Evolutionary conservation across 352 stramenopile species (phyloP), one percentile per base, ranked within the genome.

Genomic region (Globisporangium alternatum): DNA sequence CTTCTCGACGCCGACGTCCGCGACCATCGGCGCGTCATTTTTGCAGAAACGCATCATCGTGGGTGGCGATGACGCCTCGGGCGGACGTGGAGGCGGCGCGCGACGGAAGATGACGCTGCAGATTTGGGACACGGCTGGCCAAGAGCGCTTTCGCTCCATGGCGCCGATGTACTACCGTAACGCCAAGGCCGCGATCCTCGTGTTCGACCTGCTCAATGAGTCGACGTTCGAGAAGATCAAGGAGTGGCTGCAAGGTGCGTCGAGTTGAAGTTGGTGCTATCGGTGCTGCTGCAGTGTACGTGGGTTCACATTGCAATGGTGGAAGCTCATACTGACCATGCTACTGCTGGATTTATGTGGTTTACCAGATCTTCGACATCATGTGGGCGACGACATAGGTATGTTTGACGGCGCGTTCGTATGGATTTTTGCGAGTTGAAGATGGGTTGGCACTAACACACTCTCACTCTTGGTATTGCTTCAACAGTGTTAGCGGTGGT

Each of bases 91-190:
- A 6, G 45, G 56, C 17, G 69, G 71, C 33, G 66, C 74, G 28
- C 76, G 80, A 47, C 74, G 86, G 62, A 93, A 95, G 69, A 83
- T 96, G 76, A 94, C 83, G 67, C 76, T 96, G 54, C 88, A 96
- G 74, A 94, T 96, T 28, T 96, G 88, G 88, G 88, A 96, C 76
- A 90, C 81, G 19, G 81, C 81, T 19, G 81, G 81, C 8, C 81
- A 90, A 65, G 81, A 90, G 65, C 76, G 88, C 21, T 96, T 96
- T 66, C 81, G 86, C 21, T 93, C 83, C 47, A 96, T 96, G 88
- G 86, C 86, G 49, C 87, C 88, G 12, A 95, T 96, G 87, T 96
- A 96, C 71, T 96, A 96, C 69, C 85, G 88, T 47, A 93, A 96
- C 63, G 87, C 88, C 33, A 92, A 92, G 63, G 88, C 88, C 3